phyloP scores from a whole-genome alignment of 495 filamentous ascomycete genomes.

The Podospora bellae-mahoneyi region DNA sequence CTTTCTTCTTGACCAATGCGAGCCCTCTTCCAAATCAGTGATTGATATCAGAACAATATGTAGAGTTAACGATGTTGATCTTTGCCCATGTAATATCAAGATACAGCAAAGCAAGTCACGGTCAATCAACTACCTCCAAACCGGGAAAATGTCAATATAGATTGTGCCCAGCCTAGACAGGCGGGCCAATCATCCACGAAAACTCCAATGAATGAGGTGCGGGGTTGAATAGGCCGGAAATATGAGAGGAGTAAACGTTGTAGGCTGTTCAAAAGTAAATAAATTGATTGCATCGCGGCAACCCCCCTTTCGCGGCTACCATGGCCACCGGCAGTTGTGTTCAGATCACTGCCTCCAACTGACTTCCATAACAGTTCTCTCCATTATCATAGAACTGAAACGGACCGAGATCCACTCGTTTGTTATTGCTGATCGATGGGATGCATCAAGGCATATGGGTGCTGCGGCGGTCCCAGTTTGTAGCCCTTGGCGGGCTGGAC shows the following conservation, averaged over 20 bases:
- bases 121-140: neutral
- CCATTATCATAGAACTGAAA: neutral
- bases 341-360: neutral
- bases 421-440: neutral
- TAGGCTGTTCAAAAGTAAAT: slow-evolving; percentile 6
- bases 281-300: neutral
- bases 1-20: neutral
- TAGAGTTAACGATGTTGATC: neutral
- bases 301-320: neutral
- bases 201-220: neutral
- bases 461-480: neutral
- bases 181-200: neutral
- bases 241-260: neutral
- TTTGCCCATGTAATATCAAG: neutral
- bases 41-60: neutral
- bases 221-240: neutral
- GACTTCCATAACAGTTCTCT: neutral
- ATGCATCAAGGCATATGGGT: neutral
- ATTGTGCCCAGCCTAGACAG: neutral
- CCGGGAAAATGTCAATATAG: slow-evolving; percentile 5
- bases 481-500: neutral
- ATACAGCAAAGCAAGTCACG: neutral
- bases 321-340: slow-evolving; percentile 1
- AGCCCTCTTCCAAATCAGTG: neutral
- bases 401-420: neutral